A percentile compares a stretch with the other conserved stretches of the same genome.
Evolutionary conservation across 73 alveolate genomes (phyloP).

Genomic region (Paramecium biaurelia): DNA sequence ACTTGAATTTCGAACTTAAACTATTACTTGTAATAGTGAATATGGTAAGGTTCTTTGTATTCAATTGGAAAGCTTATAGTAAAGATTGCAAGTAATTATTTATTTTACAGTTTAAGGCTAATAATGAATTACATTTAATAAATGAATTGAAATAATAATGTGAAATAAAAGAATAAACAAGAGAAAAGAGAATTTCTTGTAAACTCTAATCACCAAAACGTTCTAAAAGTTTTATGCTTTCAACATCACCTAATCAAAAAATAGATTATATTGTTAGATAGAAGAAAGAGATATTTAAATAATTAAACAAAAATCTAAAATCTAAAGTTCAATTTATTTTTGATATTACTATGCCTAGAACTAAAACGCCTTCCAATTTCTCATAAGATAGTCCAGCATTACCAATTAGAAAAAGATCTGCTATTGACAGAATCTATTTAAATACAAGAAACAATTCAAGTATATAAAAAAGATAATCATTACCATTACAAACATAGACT

Average conservation of each 20-base stretch:
- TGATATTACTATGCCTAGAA: neutral
- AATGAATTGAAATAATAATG: neutral
- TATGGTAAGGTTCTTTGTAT: neutral
- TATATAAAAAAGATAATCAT: neutral
- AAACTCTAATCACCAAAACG: neutral
- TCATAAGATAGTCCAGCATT: neutral
- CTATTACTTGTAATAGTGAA: neutral
- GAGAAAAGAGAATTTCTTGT: neutral
- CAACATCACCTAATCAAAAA: neutral
- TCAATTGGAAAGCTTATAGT: neutral
- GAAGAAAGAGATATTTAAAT: neutral
- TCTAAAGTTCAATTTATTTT: neutral
- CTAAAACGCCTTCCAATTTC: neutral
- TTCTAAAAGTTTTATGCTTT: neutral
- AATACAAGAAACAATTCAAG: neutral
- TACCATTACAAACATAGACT: neutral
- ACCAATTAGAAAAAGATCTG: neutral
- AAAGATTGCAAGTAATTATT: neutral
- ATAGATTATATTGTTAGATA: neutral
- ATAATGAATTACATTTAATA: neutral
- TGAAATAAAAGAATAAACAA: conserved; percentile 18
- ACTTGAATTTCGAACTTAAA: neutral
- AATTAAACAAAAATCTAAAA: neutral
- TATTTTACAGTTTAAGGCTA: neutral
- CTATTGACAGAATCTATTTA: neutral